Base-by-base conservation (phyloP, 2,329 filamentous ascomycete species). In the Neoascochyta sp. region DNA sequence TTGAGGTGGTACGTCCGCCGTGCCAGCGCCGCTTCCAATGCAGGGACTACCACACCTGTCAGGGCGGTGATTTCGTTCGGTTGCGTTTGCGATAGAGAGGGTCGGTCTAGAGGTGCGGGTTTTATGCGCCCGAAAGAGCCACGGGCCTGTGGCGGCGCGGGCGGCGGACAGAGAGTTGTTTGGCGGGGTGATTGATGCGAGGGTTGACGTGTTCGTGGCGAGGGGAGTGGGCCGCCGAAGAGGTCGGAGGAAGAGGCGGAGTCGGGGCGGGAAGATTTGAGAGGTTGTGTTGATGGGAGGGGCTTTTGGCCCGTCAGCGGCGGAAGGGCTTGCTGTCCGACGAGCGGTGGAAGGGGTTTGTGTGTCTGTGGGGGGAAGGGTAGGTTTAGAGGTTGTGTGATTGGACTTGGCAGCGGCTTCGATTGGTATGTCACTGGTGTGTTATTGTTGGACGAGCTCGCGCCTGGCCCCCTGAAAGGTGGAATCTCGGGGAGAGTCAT, bases 41-140 rank as follows among this genome's bases (percentile, higher is more conserved):
- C 90, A 1, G 92, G 92, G 41, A 96, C 81, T 20, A 98, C 86
- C 28, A 98, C 90, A 47, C 90, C 86, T 54, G 83, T 86, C 1
- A 95, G 74, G 2, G 89, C 88, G 30, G 93, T 92, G 13, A 94
- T 74, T 35, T 93, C 84, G 9, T 76, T 55, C 1, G 78, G 74
- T 1, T 76, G 70, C 5, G 68, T 12, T 73, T 68, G 45, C 10
- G 39, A 29, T 24, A 42, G 42, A 27, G 38, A 39, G 27, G 42
- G 28, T 21, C 43, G 39, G 22, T 43, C 49, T 16, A 38, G 29
- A 16, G 28, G 35, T 8, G 41, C 43, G 14, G 45, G 43, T 22
- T 54, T 58, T 8, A 54, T 48, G 2, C 54, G 44, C 21, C 56
- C 56, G 17, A 57, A 55, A 11, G 54, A 57, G 30, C 46, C 45